phyloP scores from a whole-genome alignment of 1,284 basidiomycete genomes.

The Ganoderma boninense region DNA sequence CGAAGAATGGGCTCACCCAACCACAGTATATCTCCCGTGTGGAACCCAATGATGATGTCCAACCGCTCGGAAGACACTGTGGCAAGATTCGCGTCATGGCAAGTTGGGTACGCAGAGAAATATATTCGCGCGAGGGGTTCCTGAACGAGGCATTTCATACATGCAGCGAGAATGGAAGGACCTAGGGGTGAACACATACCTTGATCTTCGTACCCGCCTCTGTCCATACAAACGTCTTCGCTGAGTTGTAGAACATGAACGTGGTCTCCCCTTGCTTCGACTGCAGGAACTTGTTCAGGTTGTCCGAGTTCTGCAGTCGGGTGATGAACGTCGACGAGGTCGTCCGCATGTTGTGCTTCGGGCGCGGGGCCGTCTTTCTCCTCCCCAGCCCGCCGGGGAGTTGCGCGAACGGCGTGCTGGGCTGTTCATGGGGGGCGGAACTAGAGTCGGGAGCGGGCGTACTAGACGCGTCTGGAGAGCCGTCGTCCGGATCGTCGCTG shows the following conservation, averaged over 20 bases:
- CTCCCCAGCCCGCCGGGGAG: slow-evolving; percentile 51
- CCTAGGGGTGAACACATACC: slow-evolving; percentile 55
- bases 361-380: slow-evolving; percentile 72
- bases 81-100: slow-evolving; percentile 85
- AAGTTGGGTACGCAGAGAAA: slow-evolving; percentile 89
- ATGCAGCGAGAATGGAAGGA: not conserved
- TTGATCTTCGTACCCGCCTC: slow-evolving; percentile 83
- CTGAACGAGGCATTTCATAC: slow-evolving; percentile 47
- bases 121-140: slow-evolving; percentile 88
- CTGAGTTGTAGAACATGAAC: slow-evolving; percentile 86
- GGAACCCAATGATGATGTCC: slow-evolving; percentile 94
- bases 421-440: slow-evolving; percentile 48
- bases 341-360: slow-evolving; percentile 89
- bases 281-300: slow-evolving; percentile 75
- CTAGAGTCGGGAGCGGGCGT: slow-evolving; percentile 39
- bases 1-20: slow-evolving; percentile 60
- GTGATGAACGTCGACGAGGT: slow-evolving; percentile 92
- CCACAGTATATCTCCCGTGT: slow-evolving; percentile 93
- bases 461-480: slow-evolving; percentile 52
- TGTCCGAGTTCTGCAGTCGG: slow-evolving; percentile 82
- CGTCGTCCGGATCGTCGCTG: slow-evolving; percentile 76
- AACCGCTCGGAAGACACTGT: slow-evolving; percentile 83
- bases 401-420: slow-evolving; percentile 54
- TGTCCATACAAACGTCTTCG: slow-evolving; percentile 84
- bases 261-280: slow-evolving; percentile 84